Conservation (phyloP, 495 filamentous ascomycete genomes). For the Xylaria venustula region DNA sequence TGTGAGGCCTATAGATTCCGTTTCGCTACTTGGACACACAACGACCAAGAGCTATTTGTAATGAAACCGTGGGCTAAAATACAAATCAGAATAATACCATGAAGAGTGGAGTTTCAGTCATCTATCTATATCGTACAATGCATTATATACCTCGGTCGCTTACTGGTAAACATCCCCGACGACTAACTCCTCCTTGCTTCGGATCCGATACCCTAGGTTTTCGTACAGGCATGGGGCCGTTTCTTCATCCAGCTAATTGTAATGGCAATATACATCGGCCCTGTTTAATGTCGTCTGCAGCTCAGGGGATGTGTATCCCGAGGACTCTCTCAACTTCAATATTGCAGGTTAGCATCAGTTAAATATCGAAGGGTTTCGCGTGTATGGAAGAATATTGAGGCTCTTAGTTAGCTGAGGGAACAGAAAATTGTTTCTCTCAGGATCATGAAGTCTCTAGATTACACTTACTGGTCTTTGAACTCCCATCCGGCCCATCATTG, state of each 20-base stretch:
- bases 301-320: neutral
- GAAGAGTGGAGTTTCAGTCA: no score
- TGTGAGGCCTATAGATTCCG: no score
- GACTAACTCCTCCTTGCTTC: no score
- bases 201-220: no score
- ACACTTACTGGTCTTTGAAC: neutral
- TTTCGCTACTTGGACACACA: no score
- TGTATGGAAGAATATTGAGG: neutral
- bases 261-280: neutral
- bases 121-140: no score
- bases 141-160: no score
- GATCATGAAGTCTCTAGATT: neutral
- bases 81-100: no score
- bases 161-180: no score
- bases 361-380: neutral
- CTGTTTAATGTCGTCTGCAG: neutral
- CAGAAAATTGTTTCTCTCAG: neutral
- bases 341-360: neutral
- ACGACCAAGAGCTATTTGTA: no score
- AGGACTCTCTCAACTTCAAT: conserved; percentile 10
- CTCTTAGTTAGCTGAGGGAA: neutral
- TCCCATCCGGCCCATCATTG: conserved; percentile 7
- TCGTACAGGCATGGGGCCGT: neutral
- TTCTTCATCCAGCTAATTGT: neutral
- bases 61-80: no score